Evolutionary conservation across 345 rosid genomes (phyloP), one percentile per base, ranked within the genome.

Genomic region (Bruguiera parviflora): DNA sequence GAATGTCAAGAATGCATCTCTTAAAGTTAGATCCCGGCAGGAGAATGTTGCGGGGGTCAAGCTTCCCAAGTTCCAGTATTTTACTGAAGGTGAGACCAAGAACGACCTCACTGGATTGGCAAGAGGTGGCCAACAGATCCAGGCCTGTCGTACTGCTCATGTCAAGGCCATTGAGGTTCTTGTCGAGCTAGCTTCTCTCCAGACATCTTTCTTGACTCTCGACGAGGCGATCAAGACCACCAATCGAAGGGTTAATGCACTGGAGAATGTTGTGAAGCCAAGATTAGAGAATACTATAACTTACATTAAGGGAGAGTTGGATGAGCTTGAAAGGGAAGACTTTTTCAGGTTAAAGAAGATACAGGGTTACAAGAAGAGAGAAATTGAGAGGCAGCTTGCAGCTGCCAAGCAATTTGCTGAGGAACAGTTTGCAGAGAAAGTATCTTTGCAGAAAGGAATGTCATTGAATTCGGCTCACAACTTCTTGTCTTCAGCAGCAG

Each of bases 141-240:
- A 89, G 78, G 89, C 81, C 68, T 93, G 98, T 25, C 92, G 98
- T 73, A 92, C 82, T 47, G 97, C 98, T 53, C 83, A 91, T 78
- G 86, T 89, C 73, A 93, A 91, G 83, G 90, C 86, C 10, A 91
- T 93, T 62, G 96, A 89, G 82, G 89, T 93, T 77, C 88, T 93
- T 0, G 90, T 93, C 25, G 91, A 93, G 85, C 98, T 93, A 73
- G 98, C 98, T 67, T 93, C 94, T 2, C 97, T 91, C 55, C 98
- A 91, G 78, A 90, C 96, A 52, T 92, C 98, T 1, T 92, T 92
- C 76, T 81, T 92, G 72, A 92, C 96, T 0, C 93, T 92, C n/a
- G 95, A 90, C 65, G 96, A 85, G 84, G 96, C 98, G 1, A 92
- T 92, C 76, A 92, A 92, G 88, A 92, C 98, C 20, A 92, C 96